phyloP scores from a whole-genome alignment of 345 rosid genomes.

The Salix koriyanagi region DNA sequence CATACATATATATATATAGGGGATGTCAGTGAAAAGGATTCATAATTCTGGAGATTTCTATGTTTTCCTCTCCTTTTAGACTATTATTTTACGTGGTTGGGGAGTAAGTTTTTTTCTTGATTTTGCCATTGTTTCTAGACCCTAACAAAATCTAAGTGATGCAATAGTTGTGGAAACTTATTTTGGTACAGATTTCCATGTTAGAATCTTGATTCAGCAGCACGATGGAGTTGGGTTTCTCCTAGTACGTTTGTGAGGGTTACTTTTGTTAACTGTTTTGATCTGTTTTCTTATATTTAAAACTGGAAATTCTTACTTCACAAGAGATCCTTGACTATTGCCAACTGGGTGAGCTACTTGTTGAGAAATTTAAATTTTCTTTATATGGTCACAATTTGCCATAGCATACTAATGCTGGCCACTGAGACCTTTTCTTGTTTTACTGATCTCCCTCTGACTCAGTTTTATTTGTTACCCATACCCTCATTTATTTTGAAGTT shows the following conservation, averaged over 20 bases:
- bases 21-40: too few species aligned
- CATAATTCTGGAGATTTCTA: too few species aligned
- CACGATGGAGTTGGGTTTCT: background rate
- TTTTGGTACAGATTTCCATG: background rate
- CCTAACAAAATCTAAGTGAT: background rate
- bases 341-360: background rate
- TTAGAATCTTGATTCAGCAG: background rate
- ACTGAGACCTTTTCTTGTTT: background rate
- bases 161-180: background rate
- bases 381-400: background rate
- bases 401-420: background rate
- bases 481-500: too few species aligned
- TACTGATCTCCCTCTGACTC: background rate
- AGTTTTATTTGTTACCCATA: background rate
- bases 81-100: background rate
- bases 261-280: background rate
- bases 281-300: background rate
- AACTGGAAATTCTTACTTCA: background rate
- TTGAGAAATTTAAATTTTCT: background rate
- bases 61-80: background rate
- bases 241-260: background rate
- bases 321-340: background rate
- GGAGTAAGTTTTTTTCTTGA: background rate
- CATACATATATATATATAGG: too few species aligned
- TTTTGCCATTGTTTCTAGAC: background rate